Percentiles rank a stretch among this genome's conserved stretches.
Evolutionary conservation across 345 rosid genomes (phyloP).

Genomic region (Draba incana): DNA sequence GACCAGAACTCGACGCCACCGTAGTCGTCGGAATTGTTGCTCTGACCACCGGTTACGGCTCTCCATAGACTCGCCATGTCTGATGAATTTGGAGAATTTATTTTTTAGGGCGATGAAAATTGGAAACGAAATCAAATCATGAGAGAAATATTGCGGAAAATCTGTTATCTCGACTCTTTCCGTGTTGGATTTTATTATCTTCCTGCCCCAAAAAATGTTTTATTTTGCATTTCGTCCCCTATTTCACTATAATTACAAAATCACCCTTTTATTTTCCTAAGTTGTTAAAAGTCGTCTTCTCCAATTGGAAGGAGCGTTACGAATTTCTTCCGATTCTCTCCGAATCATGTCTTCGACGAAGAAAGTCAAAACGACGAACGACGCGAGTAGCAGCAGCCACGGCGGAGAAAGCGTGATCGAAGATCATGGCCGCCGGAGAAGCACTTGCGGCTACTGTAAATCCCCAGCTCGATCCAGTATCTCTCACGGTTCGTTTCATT

Average conservation of each 20-base stretch:
- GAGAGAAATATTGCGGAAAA: background rate
- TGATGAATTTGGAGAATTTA: background rate
- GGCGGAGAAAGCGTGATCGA: constrained; percentile 59
- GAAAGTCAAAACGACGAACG: constrained; percentile 52
- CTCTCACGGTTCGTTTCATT: constrained; percentile 63
- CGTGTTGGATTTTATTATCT: background rate
- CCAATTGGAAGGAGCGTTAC: background rate
- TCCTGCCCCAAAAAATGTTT: background rate
- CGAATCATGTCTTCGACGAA: constrained; percentile 36
- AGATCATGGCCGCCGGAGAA: constrained; percentile 55
- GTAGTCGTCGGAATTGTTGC: constrained; percentile 40
- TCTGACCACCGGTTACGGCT: constrained; percentile 43
- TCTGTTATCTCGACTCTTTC: background rate
- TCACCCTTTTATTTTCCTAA: background rate
- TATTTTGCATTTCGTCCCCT: background rate
- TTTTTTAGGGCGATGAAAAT: no score
- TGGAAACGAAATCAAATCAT: no score
- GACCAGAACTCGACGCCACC: constrained; percentile 70
- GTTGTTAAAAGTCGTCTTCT: background rate
- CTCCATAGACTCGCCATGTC: constrained; percentile 51
- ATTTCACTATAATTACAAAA: background rate
- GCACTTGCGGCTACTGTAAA: constrained; percentile 81
- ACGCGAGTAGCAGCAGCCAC: constrained; percentile 73
- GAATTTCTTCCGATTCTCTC: background rate
- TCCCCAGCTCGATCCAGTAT: constrained; percentile 54